phyloP scores from a whole-genome alignment of 2,329 filamentous ascomycete species.

The Verticillium nonalfalfae region DNA sequence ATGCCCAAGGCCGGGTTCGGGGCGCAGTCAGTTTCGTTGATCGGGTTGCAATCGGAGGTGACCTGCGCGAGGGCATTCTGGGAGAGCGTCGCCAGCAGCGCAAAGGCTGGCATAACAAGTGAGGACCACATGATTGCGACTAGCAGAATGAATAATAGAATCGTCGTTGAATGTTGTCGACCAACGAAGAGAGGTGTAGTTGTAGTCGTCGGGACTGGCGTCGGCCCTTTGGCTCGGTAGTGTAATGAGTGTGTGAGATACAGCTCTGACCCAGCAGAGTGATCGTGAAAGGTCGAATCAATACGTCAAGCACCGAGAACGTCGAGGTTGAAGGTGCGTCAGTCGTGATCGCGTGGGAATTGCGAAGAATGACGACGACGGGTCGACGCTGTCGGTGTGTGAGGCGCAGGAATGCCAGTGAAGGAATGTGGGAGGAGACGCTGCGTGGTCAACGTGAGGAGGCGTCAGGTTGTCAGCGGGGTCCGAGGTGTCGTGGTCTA shows the following conservation, averaged over 20 bases:
- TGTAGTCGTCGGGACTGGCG: background rate
- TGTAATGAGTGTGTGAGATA: background rate
- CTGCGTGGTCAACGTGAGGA: background rate
- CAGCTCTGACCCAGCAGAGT: background rate
- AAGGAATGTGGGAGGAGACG: background rate
- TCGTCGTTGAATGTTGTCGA: background rate
- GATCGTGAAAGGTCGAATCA: background rate
- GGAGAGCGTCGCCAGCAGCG: conserved; percentile 35
- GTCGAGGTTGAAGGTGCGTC: background rate
- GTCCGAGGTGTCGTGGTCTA: background rate
- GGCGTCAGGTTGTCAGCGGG: background rate
- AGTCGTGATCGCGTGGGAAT: background rate
- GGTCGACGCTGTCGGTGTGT: background rate
- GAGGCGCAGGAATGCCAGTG: background rate
- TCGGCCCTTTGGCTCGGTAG: background rate
- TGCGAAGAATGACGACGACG: background rate
- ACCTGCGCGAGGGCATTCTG: conserved; percentile 63
- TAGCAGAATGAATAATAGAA: background rate
- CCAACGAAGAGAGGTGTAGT: background rate
- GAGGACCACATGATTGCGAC: conserved; percentile 16
- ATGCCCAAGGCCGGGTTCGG: conserved; percentile 65
- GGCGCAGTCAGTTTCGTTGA: conserved; percentile 60
- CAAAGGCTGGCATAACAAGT: conserved; percentile 23
- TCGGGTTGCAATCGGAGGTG: conserved; percentile 70
- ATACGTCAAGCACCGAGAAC: conserved; percentile 5